Conservation (phyloP, 2,329 filamentous ascomycete genomes). For the Trichoderma sp. region DNA sequence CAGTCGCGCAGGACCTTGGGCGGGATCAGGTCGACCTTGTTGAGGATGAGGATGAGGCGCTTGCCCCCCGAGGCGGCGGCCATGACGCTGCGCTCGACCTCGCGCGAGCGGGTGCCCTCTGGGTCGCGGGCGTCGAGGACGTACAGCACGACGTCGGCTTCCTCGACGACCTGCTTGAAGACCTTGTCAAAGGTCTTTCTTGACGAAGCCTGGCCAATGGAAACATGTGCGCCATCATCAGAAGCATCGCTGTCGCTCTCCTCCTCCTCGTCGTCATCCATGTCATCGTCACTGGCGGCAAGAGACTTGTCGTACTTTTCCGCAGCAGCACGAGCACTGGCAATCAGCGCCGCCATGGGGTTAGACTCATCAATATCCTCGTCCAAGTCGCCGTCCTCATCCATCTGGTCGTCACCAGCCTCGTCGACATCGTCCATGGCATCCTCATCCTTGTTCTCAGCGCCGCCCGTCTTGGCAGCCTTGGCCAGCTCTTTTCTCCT, state of each 20-base stretch:
- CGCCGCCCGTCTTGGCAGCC: conserved; percentile 58
- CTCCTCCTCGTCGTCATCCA: conserved; percentile 44
- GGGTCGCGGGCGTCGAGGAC: conserved; percentile 91
- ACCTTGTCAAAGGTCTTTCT: conserved; percentile 91
- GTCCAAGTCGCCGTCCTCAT: conserved; percentile 52
- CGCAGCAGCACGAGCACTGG: conserved; percentile 76
- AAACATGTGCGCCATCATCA: conserved; percentile 56
- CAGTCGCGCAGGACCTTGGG: conserved; percentile 78
- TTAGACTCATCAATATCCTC: conserved; percentile 67
- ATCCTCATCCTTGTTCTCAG: conserved; percentile 41
- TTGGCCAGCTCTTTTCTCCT: conserved; percentile 70
- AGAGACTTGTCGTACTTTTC: conserved; percentile 68
- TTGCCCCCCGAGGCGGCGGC: conserved; percentile 80
- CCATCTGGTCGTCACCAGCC: conserved; percentile 46
- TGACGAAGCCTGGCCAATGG: conserved; percentile 59
- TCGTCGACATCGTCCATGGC: conserved; percentile 46
- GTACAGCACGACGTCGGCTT: conserved; percentile 87
- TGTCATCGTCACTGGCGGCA: conserved; percentile 52
- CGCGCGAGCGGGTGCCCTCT: conserved; percentile 83
- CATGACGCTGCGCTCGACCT: conserved; percentile 89
- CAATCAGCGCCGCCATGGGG: conserved; percentile 87
- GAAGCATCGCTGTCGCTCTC: conserved; percentile 43
- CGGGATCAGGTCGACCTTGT: conserved; percentile 93
- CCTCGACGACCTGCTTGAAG: conserved; percentile 88
- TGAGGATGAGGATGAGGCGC: conserved; percentile 84